phyloP scores from a whole-genome alignment of 352 stramenopile species.

The Globisporangium apiculatum region DNA sequence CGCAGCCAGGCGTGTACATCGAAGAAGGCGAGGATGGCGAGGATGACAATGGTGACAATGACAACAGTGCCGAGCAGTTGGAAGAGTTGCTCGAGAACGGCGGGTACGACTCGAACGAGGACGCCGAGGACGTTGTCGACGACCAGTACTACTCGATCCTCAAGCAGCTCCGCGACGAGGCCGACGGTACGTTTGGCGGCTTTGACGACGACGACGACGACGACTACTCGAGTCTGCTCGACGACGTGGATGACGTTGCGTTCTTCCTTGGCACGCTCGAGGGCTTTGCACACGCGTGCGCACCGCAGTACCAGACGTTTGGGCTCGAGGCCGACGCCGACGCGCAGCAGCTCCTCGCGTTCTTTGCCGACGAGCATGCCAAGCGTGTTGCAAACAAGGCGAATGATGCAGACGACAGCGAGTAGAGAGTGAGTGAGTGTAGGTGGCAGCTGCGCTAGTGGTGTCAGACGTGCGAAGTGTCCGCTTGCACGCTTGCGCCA shows the following conservation, averaged over 20 bases:
- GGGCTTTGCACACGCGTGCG: slow-evolving; percentile 48
- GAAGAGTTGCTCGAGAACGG: slow-evolving; percentile 88
- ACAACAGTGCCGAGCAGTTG: slow-evolving; percentile 52
- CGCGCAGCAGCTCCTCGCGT: slow-evolving; percentile 45
- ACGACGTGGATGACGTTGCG: slow-evolving; percentile 90
- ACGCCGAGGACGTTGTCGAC: slow-evolving; percentile 92
- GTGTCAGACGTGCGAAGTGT: too few relatives aligned
- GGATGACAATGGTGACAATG: slow-evolving; percentile 47
- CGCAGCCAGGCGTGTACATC: slow-evolving; percentile 39
- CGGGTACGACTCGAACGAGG: slow-evolving; percentile 84
- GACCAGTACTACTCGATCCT: slow-evolving; percentile 93
- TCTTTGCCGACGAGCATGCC: slow-evolving; percentile 49
- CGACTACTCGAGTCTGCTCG: slow-evolving; percentile 89
- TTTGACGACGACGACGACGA: slow-evolving; percentile 93
- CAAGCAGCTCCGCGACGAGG: slow-evolving; percentile 88
- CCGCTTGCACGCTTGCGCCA: too few relatives aligned
- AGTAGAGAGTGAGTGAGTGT: too few relatives aligned
- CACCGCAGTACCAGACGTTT: slow-evolving; percentile 49
- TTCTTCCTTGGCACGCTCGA: slow-evolving; percentile 90
- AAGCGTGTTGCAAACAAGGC: slow-evolving; percentile 30
- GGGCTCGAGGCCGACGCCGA: slow-evolving; percentile 50
- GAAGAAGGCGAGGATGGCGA: slow-evolving; percentile 46
- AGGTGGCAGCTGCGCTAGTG: too few relatives aligned
- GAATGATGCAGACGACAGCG: too few relatives aligned
- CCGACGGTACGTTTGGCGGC: slow-evolving; percentile 57